A percentile compares a stretch with the other conserved stretches of the same genome.
These are phyloP conservation scores for Smittium mucronatum DNA, from an alignment of 371 early-diverging fungal species.

Conservation along the genomic window DNA sequence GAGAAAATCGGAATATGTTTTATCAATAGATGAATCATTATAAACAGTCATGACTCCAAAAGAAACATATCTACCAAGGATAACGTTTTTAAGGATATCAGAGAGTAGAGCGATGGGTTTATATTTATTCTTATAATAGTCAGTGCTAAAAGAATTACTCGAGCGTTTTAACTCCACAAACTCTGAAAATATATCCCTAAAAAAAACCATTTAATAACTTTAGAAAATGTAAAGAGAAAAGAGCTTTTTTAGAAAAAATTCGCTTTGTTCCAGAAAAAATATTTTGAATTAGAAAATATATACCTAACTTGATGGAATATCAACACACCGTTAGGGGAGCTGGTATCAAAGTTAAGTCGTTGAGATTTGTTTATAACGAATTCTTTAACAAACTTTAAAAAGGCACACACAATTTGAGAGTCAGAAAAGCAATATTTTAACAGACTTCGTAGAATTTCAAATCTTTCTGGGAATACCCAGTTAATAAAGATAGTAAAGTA, in stretches of 20 bases:
- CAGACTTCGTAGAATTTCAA: slow-evolving; percentile 45
- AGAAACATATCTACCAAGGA: slow-evolving; percentile 73
- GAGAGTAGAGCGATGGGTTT: slow-evolving; percentile 70
- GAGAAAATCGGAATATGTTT: slow-evolving; percentile 50
- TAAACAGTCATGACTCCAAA: slow-evolving; percentile 88
- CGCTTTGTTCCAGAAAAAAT: slow-evolving; percentile 16
- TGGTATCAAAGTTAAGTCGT: slow-evolving; percentile 68
- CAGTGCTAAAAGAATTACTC: slow-evolving; percentile 12
- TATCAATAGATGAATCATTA: slow-evolving; percentile 67
- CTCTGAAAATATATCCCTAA: slow-evolving; percentile 1
- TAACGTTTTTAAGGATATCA: slow-evolving; percentile 49
- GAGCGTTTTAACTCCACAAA: background rate
- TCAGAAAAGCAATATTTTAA: slow-evolving; percentile 57
- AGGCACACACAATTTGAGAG: slow-evolving; percentile 43
- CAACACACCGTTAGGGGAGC: slow-evolving; percentile 75
- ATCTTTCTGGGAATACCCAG: slow-evolving; percentile 66
- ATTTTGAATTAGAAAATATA: slow-evolving; percentile 26
- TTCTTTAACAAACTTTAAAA: slow-evolving; percentile 64
- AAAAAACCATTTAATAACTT: slow-evolving; percentile 2
- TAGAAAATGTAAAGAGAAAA: slow-evolving; percentile 6
- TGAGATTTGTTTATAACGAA: slow-evolving; percentile 67
- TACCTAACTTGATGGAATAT: slow-evolving; percentile 78
- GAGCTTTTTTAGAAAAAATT: too few relatives aligned
- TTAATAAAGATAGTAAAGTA: slow-evolving; percentile 64
- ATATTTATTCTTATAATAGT: slow-evolving; percentile 41